phyloP scores from a whole-genome alignment of 176 grass and related monocot species.

The Eragrostis nindensis region DNA sequence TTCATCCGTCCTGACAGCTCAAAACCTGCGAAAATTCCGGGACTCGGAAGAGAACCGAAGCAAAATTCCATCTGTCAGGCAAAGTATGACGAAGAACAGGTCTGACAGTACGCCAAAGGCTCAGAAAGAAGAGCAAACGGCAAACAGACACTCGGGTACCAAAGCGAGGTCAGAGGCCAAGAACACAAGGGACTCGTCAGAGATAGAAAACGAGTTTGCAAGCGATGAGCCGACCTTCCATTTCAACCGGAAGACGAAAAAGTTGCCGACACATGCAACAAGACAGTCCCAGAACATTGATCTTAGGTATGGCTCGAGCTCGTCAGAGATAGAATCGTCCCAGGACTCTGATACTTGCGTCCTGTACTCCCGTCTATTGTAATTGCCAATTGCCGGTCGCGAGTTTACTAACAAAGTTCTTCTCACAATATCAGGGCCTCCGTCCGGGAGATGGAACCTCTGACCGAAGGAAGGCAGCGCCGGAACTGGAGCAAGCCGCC shows the following conservation, averaged over 20 bases:
- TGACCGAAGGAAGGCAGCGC: conserved; percentile 43
- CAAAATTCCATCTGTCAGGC: conserved; percentile 23
- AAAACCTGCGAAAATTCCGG: conserved; percentile 57
- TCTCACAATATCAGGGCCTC: conserved; percentile 42
- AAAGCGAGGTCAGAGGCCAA: conserved; percentile 34
- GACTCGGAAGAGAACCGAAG: conserved; percentile 65
- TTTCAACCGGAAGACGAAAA: conserved; percentile 43
- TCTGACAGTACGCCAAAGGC: conserved; percentile 34
- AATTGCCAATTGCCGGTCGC: neutral
- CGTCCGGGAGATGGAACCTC: conserved; percentile 47
- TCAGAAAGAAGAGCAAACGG: conserved; percentile 29
- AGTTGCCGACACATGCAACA: conserved; percentile 25
- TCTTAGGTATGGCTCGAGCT: conserved; percentile 24
- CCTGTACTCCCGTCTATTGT: too few relatives aligned
- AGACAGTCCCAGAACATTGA: conserved; percentile 61
- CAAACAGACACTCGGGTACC: neutral
- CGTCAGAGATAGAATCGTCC: too few relatives aligned
- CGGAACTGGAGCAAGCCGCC: conserved; percentile 38
- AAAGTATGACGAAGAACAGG: conserved; percentile 47
- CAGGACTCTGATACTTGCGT: too few relatives aligned
- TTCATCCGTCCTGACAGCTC: conserved; percentile 47
- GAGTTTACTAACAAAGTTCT: neutral
- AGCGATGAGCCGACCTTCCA: conserved; percentile 39
- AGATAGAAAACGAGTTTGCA: conserved; percentile 58
- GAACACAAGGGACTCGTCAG: conserved; percentile 37